A percentile compares a stretch with the other conserved stretches of the same genome.
These are phyloP conservation scores for Phytophthora hibernalis DNA, from an alignment of 352 stramenopile species.

Conservation along the genomic window DNA sequence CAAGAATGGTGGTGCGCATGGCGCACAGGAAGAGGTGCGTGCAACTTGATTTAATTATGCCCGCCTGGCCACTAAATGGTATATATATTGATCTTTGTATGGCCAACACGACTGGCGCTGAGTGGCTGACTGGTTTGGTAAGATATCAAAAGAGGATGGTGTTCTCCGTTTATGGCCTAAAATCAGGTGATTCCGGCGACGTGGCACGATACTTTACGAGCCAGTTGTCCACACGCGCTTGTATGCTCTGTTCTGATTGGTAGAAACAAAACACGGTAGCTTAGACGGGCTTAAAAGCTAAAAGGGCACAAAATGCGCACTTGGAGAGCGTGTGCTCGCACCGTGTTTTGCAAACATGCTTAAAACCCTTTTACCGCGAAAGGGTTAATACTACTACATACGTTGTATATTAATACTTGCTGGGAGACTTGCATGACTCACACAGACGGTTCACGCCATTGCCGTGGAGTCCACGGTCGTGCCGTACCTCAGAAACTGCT, in stretches of 20 bases:
- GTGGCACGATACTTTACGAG: neutral
- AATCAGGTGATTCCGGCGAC: neutral
- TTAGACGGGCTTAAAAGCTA: neutral
- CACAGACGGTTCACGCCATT: too few relatives aligned
- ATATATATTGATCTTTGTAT: slow-evolving; percentile 6
- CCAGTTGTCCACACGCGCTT: neutral
- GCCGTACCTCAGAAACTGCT: neutral
- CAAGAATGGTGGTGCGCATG: too few relatives aligned
- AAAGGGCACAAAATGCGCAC: slow-evolving; percentile 1
- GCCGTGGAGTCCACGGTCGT: too few relatives aligned
- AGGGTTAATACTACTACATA: slow-evolving; percentile 3
- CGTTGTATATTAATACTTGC: too few relatives aligned
- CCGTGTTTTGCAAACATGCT: neutral
- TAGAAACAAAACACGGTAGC: slow-evolving; percentile 1
- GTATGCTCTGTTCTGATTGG: slow-evolving; percentile 1
- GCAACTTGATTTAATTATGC: too few relatives aligned
- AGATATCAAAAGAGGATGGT: neutral
- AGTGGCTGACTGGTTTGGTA: neutral
- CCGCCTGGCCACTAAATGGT: too few relatives aligned
- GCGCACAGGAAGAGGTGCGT: too few relatives aligned
- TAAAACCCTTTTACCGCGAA: neutral
- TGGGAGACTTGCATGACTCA: too few relatives aligned
- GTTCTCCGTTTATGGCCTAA: neutral
- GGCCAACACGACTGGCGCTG: neutral
- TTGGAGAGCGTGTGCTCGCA: neutral